Percentiles rank a stretch among this genome's conserved stretches.
Evolutionary conservation across 2,329 filamentous ascomycete species (phyloP).

Genomic region (Rutstroemia sp.): DNA sequence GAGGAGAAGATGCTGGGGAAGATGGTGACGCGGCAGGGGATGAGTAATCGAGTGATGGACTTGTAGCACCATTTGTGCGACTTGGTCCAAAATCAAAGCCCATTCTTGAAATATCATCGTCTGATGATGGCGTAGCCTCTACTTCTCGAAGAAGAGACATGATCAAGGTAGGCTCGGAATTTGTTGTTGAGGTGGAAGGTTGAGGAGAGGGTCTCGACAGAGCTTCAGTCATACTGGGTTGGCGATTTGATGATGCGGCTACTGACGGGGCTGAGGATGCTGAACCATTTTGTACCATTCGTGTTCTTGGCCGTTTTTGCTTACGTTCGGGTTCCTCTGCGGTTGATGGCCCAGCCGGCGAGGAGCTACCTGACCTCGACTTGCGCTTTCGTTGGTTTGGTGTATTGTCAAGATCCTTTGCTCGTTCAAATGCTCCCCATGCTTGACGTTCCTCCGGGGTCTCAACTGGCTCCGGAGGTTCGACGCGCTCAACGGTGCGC

Average conservation of each 20-base stretch:
- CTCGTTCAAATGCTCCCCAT: constrained; percentile 87
- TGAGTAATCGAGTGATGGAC: constrained; percentile 37
- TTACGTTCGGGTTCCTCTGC: constrained; percentile 69
- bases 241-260: background rate
- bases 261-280: constrained; percentile 28
- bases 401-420: constrained; percentile 57
- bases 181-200: constrained; percentile 11
- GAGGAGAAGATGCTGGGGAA: constrained; percentile 54
- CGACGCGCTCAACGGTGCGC: constrained; percentile 25
- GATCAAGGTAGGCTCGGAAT: constrained; percentile 67
- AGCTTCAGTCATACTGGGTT: background rate
- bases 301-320: constrained; percentile 78
- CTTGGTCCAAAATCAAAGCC: constrained; percentile 15
- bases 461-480: constrained; percentile 49
- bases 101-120: constrained; percentile 42
- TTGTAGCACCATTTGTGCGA: constrained; percentile 22
- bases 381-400: constrained; percentile 60
- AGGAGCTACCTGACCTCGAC: constrained; percentile 59
- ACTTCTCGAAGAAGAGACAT: constrained; percentile 85
- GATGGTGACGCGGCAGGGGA: constrained; percentile 64
- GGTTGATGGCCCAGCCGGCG: constrained; percentile 54
- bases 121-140: constrained; percentile 53
- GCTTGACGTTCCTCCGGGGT: constrained; percentile 68
- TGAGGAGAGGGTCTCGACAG: background rate
- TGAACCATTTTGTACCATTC: constrained; percentile 51